Conservation (phyloP, 2,329 filamentous ascomycete species). For the Diplodia seriata region DNA sequence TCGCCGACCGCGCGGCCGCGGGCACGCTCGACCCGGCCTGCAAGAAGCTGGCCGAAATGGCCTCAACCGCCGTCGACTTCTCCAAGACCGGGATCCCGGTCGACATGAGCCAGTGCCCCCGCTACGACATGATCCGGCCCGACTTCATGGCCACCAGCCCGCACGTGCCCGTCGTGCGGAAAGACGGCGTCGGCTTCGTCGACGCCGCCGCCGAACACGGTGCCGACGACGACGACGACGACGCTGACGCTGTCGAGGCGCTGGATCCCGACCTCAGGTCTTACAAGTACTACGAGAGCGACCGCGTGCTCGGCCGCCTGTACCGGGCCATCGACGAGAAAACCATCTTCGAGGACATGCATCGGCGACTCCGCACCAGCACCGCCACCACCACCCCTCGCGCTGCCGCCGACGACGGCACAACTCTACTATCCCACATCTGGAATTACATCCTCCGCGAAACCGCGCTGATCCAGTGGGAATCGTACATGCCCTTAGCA, state of each 20-base stretch:
- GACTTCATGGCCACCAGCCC: constrained; percentile 63
- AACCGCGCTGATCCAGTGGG: constrained; percentile 50
- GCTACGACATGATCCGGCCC: constrained; percentile 46
- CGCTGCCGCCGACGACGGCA: neutral
- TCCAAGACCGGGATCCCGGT: constrained; percentile 65
- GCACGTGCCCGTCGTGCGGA: constrained; percentile 49
- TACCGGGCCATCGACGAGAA: constrained; percentile 77
- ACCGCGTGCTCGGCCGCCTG: constrained; percentile 72
- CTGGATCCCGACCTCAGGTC: constrained; percentile 38
- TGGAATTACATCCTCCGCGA: constrained; percentile 50
- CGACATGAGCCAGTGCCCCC: constrained; percentile 37
- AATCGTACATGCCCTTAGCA: constrained; percentile 49
- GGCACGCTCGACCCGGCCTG: constrained; percentile 47
- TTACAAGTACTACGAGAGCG: constrained; percentile 68
- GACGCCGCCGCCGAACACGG: constrained; percentile 36
- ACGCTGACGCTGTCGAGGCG: constrained; percentile 43
- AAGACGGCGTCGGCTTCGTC: constrained; percentile 35
- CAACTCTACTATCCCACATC: constrained; percentile 42
- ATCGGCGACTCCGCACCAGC: constrained; percentile 36
- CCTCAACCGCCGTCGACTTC: constrained; percentile 49
- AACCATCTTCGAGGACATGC: constrained; percentile 59
- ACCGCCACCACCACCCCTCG: constrained; percentile 26
- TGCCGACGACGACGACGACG: constrained; percentile 41
- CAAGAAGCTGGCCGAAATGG: constrained; percentile 49
- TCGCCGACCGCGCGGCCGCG: constrained; percentile 46